Conservation (phyloP, 2,329 filamentous ascomycete genomes). For the Whalleya microplaca region DNA sequence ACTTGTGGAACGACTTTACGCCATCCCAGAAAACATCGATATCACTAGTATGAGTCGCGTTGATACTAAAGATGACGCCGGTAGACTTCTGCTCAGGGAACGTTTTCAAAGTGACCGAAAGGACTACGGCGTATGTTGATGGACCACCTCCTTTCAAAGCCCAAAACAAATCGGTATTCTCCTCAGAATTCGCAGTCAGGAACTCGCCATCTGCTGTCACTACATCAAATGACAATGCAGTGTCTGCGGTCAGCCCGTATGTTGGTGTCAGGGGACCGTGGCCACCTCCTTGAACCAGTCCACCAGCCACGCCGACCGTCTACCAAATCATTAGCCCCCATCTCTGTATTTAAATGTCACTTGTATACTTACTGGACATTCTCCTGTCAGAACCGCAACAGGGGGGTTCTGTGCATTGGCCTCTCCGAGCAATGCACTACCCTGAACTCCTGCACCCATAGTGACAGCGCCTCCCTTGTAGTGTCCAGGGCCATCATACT, state of each 20-base stretch:
- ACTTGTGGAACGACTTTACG: slow-evolving; percentile 51
- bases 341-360: background rate
- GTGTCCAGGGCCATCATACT: slow-evolving; percentile 35
- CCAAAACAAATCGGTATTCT: slow-evolving; percentile 61
- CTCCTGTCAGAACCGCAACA: slow-evolving; percentile 54
- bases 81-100: slow-evolving; percentile 49
- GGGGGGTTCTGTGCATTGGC: slow-evolving; percentile 44
- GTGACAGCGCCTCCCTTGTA: slow-evolving; percentile 55
- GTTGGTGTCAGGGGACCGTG: slow-evolving; percentile 48
- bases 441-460: slow-evolving; percentile 57
- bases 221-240: slow-evolving; percentile 50
- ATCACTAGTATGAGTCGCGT: slow-evolving; percentile 40
- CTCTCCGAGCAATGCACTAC: slow-evolving; percentile 46
- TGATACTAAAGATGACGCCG: slow-evolving; percentile 47
- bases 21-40: slow-evolving; percentile 51
- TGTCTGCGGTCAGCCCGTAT: slow-evolving; percentile 49
- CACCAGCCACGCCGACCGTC: slow-evolving; percentile 64
- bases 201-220: slow-evolving; percentile 49
- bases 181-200: slow-evolving; percentile 46
- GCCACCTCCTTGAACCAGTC: slow-evolving; percentile 61
- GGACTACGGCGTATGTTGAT: slow-evolving; percentile 56
- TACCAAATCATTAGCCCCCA: slow-evolving; percentile 17
- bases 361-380: slow-evolving; percentile 48
- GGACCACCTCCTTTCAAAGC: slow-evolving; percentile 58
- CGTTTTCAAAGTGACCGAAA: slow-evolving; percentile 56